Conservation (phyloP, 352 stramenopile species). For the Pythium monospermum region DNA sequence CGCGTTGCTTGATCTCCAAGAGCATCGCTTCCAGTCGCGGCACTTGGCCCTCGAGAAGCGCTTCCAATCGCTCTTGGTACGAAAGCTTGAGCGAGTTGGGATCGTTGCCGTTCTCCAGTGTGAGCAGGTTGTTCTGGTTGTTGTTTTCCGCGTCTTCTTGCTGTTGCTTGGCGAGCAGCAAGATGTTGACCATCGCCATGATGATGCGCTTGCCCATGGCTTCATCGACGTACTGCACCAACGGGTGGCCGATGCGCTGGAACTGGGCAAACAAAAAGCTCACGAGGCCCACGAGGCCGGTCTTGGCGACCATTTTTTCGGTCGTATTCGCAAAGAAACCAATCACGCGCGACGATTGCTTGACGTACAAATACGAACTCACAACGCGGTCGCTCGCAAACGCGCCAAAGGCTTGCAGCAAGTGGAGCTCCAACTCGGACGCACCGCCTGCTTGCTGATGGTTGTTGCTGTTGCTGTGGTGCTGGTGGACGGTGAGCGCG, state of each 20-base stretch:
- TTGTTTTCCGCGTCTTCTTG: slow-evolving; percentile 17
- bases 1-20: slow-evolving; percentile 17
- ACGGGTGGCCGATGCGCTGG: slow-evolving; percentile 41
- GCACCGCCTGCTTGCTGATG: too few species aligned
- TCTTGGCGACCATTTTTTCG: slow-evolving; percentile 40
- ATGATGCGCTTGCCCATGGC: slow-evolving; percentile 58
- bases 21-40: slow-evolving; percentile 28
- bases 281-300: slow-evolving; percentile 35
- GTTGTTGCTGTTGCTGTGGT: too few species aligned
- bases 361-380: slow-evolving; percentile 40
- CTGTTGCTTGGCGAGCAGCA: slow-evolving; percentile 46
- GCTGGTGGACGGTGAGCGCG: too few species aligned
- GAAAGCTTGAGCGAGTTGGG: slow-evolving; percentile 22
- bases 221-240: slow-evolving; percentile 51
- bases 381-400: slow-evolving; percentile 35
- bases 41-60: slow-evolving; percentile 19
- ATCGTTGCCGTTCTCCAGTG: slow-evolving; percentile 24
- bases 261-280: slow-evolving; percentile 52
- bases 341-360: slow-evolving; percentile 45
- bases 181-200: slow-evolving; percentile 40
- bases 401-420: slow-evolving; percentile 48
- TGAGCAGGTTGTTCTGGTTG: neutral
- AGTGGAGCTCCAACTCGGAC: slow-evolving; percentile 48
- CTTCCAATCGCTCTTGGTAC: slow-evolving; percentile 46
- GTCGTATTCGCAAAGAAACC: slow-evolving; percentile 40